phyloP scores from a whole-genome alignment of 2,329 filamentous ascomycete species.

The Monilinia aucupariae region DNA sequence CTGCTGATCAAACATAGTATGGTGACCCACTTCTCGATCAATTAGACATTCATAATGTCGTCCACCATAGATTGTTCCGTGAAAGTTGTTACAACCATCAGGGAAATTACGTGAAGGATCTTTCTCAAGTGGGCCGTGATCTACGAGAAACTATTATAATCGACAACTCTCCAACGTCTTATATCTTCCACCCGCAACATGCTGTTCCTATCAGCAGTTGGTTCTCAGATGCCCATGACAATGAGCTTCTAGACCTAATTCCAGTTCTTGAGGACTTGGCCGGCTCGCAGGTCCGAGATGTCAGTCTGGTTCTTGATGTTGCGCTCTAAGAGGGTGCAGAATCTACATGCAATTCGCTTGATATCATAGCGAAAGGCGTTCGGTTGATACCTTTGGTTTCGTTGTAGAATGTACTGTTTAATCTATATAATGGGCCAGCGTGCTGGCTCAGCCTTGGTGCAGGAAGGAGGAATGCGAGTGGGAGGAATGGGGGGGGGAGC shows the following conservation, averaged over 20 bases:
- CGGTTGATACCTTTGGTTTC: conserved; percentile 37
- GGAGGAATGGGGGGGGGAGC: conserved; percentile 7
- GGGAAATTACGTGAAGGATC: conserved; percentile 98
- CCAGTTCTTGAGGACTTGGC: conserved; percentile 97
- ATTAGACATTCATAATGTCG: conserved; percentile 92
- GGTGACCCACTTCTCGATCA: conserved; percentile 94
- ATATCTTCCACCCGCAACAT: conserved; percentile 99
- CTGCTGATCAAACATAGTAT: conserved; percentile 53
- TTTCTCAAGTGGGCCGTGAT: conserved; percentile 93
- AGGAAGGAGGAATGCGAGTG: conserved; percentile 17
- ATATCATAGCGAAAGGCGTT: conserved; percentile 38
- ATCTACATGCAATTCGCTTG: conserved; percentile 34
- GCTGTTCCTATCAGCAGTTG: conserved; percentile 99
- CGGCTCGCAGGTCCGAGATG: conserved; percentile 80
- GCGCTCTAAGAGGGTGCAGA: conserved; percentile 50
- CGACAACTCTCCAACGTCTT: conserved; percentile 97
- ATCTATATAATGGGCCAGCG: conserved; percentile 37
- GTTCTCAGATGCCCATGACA: conserved; percentile 99
- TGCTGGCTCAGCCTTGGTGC: conserved; percentile 27
- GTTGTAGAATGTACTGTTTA: conserved; percentile 39
- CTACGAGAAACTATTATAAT: conserved; percentile 98
- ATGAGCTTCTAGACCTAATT: conserved; percentile 94
- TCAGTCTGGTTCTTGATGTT: conserved; percentile 96
- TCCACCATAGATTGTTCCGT: conserved; percentile 92
- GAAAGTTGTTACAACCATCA: conserved; percentile 99